Conservation (phyloP, 495 filamentous ascomycete genomes). For the Lepraria neglecta region DNA sequence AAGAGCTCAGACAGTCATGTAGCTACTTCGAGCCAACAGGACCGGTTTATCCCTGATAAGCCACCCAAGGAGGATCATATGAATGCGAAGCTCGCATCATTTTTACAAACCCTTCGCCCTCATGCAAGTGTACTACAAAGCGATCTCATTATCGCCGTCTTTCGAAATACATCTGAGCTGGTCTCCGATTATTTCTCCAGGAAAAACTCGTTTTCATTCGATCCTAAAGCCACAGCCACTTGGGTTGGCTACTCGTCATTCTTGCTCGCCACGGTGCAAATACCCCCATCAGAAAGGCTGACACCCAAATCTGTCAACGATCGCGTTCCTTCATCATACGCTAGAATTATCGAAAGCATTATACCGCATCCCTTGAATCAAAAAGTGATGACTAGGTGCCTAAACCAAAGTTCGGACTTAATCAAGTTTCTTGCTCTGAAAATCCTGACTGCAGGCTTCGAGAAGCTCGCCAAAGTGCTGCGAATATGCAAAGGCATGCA, state of each 20-base stretch:
- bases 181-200: constrained; percentile 76
- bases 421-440: constrained; percentile 77
- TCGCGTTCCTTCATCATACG: constrained; percentile 55
- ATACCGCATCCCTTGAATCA: constrained; percentile 76
- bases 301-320: not conserved
- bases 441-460: constrained; percentile 67
- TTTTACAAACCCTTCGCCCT: constrained; percentile 73
- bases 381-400: constrained; percentile 66
- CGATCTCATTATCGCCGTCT: constrained; percentile 72
- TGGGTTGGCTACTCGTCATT: constrained; percentile 93
- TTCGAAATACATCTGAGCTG: constrained; percentile 73
- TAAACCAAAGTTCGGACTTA: constrained; percentile 66
- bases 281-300: constrained; percentile 54
- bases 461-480: constrained; percentile 63
- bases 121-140: constrained; percentile 75
- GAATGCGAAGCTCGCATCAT: constrained; percentile 66
- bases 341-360: constrained; percentile 70
- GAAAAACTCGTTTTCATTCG: constrained; percentile 74
- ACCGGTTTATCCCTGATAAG: not conserved
- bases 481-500: constrained; percentile 37
- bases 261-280: constrained; percentile 66
- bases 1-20: not conserved
- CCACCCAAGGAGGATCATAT: not conserved
- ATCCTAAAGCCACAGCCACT: constrained; percentile 81
- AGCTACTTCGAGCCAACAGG: not conserved